Conservation (phyloP, 2,329 filamentous ascomycete genomes). For the Colletotrichum sojae region DNA sequence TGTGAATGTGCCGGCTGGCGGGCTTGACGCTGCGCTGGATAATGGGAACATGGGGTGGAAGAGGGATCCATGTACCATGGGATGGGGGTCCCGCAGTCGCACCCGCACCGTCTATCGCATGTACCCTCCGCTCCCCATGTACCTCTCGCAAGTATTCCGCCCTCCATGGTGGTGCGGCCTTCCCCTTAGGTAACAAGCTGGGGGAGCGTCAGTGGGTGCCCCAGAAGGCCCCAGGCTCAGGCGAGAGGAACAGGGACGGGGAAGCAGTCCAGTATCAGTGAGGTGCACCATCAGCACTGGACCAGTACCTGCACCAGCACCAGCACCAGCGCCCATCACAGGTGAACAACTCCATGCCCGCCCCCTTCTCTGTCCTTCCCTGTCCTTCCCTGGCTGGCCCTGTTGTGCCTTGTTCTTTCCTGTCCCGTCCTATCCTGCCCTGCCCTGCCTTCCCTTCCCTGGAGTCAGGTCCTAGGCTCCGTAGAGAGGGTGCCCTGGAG, state of each 20-base stretch:
- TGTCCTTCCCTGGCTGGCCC: too few relatives aligned
- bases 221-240: constrained; percentile 15
- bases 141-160: constrained; percentile 9
- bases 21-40: constrained; percentile 24
- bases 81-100: constrained; percentile 37
- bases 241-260: neutral
- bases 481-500: neutral
- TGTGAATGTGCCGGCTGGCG: neutral
- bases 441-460: constrained; percentile 26
- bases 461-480: too few relatives aligned
- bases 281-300: neutral
- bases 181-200: constrained; percentile 23
- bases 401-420: neutral
- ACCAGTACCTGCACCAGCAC: constrained; percentile 5
- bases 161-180: neutral
- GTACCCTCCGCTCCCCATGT: constrained; percentile 35
- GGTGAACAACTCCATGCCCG: too few relatives aligned
- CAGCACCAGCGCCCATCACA: neutral
- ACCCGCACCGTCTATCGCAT: constrained; percentile 28
- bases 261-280: constrained; percentile 4
- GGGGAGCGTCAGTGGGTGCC: constrained; percentile 17
- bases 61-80: neutral
- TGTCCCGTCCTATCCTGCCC: neutral
- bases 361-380: too few relatives aligned
- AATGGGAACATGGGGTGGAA: constrained; percentile 19